These are phyloP conservation scores for Candida ascalaphidarum DNA, from an alignment of 805 yeast genomes.

Conservation along the genomic window DNA sequence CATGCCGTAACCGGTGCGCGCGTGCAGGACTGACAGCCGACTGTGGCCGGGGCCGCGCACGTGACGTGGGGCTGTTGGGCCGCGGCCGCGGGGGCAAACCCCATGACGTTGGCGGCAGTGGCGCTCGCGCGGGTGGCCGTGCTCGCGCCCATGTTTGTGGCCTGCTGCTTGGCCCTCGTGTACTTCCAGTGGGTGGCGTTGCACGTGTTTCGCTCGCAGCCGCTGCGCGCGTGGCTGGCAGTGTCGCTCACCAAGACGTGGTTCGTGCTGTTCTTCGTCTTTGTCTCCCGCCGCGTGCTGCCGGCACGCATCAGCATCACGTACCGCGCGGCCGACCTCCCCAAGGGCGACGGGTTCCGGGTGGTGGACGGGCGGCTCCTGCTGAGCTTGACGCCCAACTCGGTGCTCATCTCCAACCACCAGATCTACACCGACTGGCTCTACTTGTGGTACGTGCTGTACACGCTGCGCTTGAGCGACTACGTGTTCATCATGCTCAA, in stretches of 20 bases:
- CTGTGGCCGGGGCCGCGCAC: no score
- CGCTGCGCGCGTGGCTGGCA: conserved; percentile 28
- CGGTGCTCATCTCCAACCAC: conserved; percentile 78
- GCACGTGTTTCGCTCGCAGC: conserved; percentile 18
- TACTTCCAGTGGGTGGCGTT: conserved; percentile 36
- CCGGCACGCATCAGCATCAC: conserved; percentile 48
- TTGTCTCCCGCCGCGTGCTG: conserved; percentile 41
- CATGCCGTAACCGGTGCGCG: no score
- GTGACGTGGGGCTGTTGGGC: no score
- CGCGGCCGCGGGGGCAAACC: no score
- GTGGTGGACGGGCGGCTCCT: conserved; percentile 2
- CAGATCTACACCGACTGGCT: conserved; percentile 95
- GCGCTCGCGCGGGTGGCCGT: conserved; percentile 13
- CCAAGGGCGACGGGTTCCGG: conserved; percentile 2
- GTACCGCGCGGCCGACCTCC: conserved; percentile 23
- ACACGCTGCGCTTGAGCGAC: conserved; percentile 58
- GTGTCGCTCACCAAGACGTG: conserved; percentile 48
- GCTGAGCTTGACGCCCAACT: conserved; percentile 34
- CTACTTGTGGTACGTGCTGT: conserved; percentile 78
- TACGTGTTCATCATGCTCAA: conserved; percentile 69
- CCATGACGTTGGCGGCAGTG: no score
- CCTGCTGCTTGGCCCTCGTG: conserved; percentile 33
- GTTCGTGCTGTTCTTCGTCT: conserved; percentile 47
- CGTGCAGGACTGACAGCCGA: no score
- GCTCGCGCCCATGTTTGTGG: conserved; percentile 12